A percentile compares a stretch with the other conserved stretches of the same genome.
These are phyloP conservation scores for Mikania micrantha DNA, from an alignment of 129 eudicot species.

Conservation along the genomic window DNA sequence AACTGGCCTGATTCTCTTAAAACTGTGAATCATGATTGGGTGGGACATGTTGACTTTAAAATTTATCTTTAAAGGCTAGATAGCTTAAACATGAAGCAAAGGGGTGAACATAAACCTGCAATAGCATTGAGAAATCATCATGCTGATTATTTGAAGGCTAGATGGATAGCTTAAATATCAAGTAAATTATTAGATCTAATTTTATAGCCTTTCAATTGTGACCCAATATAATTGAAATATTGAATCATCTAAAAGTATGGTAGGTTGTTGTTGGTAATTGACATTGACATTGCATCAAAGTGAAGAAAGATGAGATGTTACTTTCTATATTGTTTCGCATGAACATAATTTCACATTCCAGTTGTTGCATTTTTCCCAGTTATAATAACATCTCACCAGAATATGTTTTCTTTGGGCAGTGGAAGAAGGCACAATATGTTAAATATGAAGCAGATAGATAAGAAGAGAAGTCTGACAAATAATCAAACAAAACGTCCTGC, in stretches of 20 bases:
- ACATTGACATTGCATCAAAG: background rate
- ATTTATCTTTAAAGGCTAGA: constrained; percentile 7
- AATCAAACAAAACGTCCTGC: constrained; percentile 40
- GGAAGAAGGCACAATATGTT: constrained; percentile 22
- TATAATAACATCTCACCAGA: background rate
- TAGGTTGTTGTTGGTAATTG: background rate
- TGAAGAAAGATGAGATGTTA: constrained; percentile 16
- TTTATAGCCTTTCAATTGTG: background rate
- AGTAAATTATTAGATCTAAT: constrained; percentile 2
- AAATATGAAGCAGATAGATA: constrained; percentile 56
- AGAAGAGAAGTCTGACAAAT: constrained; percentile 38
- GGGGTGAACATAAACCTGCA: background rate
- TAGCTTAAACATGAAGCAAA: constrained; percentile 21
- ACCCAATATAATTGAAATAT: background rate
- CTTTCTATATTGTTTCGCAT: constrained; percentile 1
- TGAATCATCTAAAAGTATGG: constrained; percentile 1
- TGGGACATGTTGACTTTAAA: constrained; percentile 12
- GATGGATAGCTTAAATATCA: background rate
- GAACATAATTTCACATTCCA: background rate
- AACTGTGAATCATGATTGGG: background rate
- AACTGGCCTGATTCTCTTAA: background rate
- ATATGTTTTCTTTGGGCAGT: constrained; percentile 14
- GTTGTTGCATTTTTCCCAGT: background rate
- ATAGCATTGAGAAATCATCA: constrained; percentile 1
- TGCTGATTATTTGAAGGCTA: background rate